Evolutionary conservation across 2,329 filamentous ascomycete genomes (phyloP), one percentile per base, ranked within the genome.

Genomic region (Didymella glomerata): DNA sequence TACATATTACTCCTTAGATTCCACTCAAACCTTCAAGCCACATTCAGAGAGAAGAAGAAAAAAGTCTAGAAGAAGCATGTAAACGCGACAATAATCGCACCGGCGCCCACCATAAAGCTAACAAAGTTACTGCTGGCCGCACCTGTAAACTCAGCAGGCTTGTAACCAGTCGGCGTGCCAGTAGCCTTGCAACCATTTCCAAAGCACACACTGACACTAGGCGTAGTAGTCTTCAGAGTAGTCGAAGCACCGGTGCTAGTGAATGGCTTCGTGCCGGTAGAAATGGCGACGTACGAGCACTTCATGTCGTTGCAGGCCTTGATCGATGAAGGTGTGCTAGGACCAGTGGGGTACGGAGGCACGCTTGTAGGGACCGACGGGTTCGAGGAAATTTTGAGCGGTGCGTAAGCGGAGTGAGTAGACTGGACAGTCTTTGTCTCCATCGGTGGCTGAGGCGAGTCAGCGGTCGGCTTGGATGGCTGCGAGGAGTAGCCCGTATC

Each of bases 131-230:
- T 11, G 20, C 46, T 48, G 13, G 30, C 46, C 13, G 46, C 46
- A 27, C 46, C 46, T 1, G 32, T 48, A 8, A 48, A 48, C 22
- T 48, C 16, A 5, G 30, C 46, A 11, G 46, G 46, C 22, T 48
- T 38, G 22, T 48, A 27, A 6, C 32, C 46, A 18, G 46, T 38
- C 2, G 32, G 46, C 4, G 32, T 27, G 18, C 13, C 20, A 25
- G 32, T n/a, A 13, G 46, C 32, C 45, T 34, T 48, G 46, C 46
- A 48, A 32, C 27, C 32, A 30, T 36, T 48, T 13, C 46, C 46
- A 4, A 36, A n/a, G 32, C 46, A 48, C 11, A 48, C 32, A 18
- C 46, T 48, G 14, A 38, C 14, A 38, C 42, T 32, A 2, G 28
- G 45, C 4, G 45, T 47, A 11, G 27, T 20, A 1, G 27, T 47